These are phyloP conservation scores for Moniliella sp. DNA, from an alignment of 1,284 basidiomycete species.

Conservation along the genomic window DNA sequence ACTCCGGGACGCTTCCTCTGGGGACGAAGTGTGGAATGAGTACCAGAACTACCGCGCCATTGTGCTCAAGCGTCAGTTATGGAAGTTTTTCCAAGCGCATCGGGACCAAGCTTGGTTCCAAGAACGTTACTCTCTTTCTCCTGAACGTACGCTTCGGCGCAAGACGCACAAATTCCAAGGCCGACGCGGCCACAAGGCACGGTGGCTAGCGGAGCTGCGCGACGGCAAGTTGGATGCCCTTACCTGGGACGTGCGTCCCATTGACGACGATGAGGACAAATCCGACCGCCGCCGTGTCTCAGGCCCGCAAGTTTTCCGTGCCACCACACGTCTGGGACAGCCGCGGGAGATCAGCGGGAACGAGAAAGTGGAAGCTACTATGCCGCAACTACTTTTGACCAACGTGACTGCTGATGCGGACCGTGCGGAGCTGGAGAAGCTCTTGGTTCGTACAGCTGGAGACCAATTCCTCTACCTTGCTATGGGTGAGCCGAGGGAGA, in stretches of 20 bases:
- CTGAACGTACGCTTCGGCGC: conserved; percentile 8
- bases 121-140: conserved; percentile 18
- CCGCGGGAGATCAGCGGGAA: no score
- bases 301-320: neutral
- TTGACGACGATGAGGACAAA: no score
- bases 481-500: conserved; percentile 18
- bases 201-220: conserved; percentile 17
- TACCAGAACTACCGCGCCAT: neutral
- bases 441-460: conserved; percentile 10
- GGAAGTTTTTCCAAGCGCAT: neutral
- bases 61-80: neutral
- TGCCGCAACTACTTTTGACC: conserved; percentile 17
- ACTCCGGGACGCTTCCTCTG: no score
- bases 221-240: conserved; percentile 17
- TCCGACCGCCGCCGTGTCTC: no score
- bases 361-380: conserved; percentile 13
- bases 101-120: conserved; percentile 18
- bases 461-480: conserved; percentile 17
- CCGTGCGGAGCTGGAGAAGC: conserved; percentile 12
- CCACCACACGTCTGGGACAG: neutral
- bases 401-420: conserved; percentile 13
- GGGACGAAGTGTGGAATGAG: neutral
- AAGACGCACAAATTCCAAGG: conserved; percentile 10
- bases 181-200: conserved; percentile 12
- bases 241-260: conserved; percentile 14